Base-by-base conservation (phyloP, 495 filamentous ascomycete species). In the Trichoderma orchidacearum region DNA sequence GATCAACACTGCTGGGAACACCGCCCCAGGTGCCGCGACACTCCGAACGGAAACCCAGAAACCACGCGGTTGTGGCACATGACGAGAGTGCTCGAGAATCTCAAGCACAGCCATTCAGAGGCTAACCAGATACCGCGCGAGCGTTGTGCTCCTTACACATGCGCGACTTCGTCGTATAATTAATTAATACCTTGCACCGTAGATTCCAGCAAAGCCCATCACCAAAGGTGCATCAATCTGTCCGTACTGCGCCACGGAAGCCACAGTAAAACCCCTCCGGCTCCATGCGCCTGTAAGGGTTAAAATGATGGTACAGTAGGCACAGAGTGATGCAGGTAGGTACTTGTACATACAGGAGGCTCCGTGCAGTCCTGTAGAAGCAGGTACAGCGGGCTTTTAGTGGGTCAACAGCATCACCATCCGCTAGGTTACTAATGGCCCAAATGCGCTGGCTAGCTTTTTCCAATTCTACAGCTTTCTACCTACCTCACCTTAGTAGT, bases 221-320 rank as follows among this genome's bases (percentile, higher is more conserved):
- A 35, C n/a, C n/a, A 35, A n/a, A n/a, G 11, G 32, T 9, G 7
- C 21, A 12, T 48, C 21, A 11, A 9, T 25, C 15, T 25, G n/a
- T 11, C 21, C 41, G 27, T 27, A 17, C 27, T 48, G 41, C 41
- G 41, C 41, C 41, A 48, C 41, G 3, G 41, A 23, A 18, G 41
- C 41, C 41, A 48, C 41, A 48, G 41, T 23, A 23, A 48, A 23
- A 48, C 41, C 41, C 41, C 41, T 48, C 41, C 41, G 27, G 41
- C 41, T 48, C 41, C 27, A n/a, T n/a, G n/a, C n/a, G n/a, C 41
- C 41, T 48, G 41, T 48, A 48, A 48, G n/a, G n/a, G n/a, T n/a
- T n/a, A n/a, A n/a, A n/a, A n/a, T n/a, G n/a, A n/a, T n/a, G n/a
- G n/a, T n/a, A n/a, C n/a, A n/a, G n/a, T n/a, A n/a, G n/a, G n/a